Evolutionary conservation across 192 early-diverging fungal species (phyloP).

Genomic region (Umbelopsis isabellina): DNA sequence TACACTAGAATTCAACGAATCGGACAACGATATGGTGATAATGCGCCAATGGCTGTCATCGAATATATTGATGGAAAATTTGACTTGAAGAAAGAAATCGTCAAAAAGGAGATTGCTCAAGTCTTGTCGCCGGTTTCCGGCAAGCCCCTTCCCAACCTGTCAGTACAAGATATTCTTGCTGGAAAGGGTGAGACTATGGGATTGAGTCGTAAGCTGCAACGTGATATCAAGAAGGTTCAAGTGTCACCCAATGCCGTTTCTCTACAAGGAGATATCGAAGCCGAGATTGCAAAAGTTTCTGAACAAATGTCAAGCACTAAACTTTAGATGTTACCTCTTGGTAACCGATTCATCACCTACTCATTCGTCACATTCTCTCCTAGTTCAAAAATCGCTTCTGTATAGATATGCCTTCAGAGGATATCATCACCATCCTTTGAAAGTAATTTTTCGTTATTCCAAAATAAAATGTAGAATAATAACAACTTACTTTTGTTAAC

Average conservation of each 20-base stretch:
- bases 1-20: constrained; percentile 87
- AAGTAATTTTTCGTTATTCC: neutral
- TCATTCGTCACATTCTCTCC: neutral
- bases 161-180: constrained; percentile 31
- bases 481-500: neutral
- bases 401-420: constrained; percentile 2
- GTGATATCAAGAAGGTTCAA: constrained; percentile 41
- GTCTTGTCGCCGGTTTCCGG: constrained; percentile 12
- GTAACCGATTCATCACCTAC: neutral
- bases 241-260: neutral
- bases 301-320: constrained; percentile 13
- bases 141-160: neutral
- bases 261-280: constrained; percentile 4
- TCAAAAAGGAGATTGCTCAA: constrained; percentile 50
- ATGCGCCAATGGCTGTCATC: constrained; percentile 87
- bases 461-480: constrained; percentile 22
- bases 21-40: constrained; percentile 79
- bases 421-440: neutral
- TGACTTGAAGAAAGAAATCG: constrained; percentile 67
- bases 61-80: constrained; percentile 87
- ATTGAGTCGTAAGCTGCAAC: constrained; percentile 28
- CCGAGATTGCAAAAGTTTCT: constrained; percentile 3
- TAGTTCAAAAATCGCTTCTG: constrained; percentile 1
- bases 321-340: neutral
- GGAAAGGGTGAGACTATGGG: constrained; percentile 23